Conservation (phyloP, 805 yeast genomes). For the Candida arabinofermentans region DNA sequence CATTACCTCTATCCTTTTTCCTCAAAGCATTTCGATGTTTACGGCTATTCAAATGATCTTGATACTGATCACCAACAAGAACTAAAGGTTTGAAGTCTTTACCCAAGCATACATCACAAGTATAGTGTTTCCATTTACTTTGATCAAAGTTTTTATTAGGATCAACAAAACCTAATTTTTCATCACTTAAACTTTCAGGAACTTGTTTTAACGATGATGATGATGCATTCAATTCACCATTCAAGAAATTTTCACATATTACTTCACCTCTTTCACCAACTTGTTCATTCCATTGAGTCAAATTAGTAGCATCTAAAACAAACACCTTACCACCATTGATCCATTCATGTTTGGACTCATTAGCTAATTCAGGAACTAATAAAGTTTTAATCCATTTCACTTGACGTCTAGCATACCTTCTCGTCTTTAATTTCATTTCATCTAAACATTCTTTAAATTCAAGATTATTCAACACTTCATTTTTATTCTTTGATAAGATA, state of each 20-base stretch:
- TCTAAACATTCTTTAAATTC: constrained; percentile 48
- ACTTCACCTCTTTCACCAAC: constrained; percentile 54
- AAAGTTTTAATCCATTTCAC: constrained; percentile 84
- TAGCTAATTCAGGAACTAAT: constrained; percentile 54
- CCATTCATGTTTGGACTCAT: constrained; percentile 42
- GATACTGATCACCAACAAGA: constrained; percentile 73
- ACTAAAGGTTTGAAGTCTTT: constrained; percentile 51
- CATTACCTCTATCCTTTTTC: constrained; percentile 50
- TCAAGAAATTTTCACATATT: constrained; percentile 37
- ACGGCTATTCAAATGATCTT: constrained; percentile 61
- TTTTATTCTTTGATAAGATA: constrained; percentile 9
- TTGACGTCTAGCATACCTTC: constrained; percentile 85
- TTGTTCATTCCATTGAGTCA: constrained; percentile 51
- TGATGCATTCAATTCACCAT: constrained; percentile 5
- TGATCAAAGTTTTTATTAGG: constrained; percentile 12
- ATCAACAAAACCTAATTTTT: constrained; percentile 8
- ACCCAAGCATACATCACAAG: constrained; percentile 64
- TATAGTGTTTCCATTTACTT: constrained; percentile 58
- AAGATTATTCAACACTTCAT: constrained; percentile 8
- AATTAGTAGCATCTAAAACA: constrained; percentile 73
- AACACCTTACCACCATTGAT: constrained; percentile 62
- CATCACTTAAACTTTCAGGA: constrained; percentile 16
- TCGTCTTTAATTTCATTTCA: constrained; percentile 77
- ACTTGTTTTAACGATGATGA: constrained; percentile 11
- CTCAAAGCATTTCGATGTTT: constrained; percentile 57